phyloP scores from a whole-genome alignment of 208 protist species.

The Acanthamoeba healyi region DNA sequence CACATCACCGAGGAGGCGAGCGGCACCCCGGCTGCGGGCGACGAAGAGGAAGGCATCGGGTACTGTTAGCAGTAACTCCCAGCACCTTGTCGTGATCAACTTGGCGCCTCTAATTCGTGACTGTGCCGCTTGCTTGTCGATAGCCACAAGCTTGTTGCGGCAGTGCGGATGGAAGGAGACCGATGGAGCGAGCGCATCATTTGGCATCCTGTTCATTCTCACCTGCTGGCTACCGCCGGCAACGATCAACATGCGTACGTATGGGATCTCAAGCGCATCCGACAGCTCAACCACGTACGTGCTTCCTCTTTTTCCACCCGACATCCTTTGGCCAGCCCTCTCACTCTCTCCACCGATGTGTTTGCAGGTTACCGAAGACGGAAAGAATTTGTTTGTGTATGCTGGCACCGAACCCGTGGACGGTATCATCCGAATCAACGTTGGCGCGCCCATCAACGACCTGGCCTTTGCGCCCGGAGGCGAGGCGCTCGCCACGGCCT shows the following conservation, averaged over 20 bases:
- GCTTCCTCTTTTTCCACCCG: too few species aligned
- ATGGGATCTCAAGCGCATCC: conserved; percentile 53
- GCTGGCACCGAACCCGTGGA: neutral
- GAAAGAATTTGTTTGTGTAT: neutral
- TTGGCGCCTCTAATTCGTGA: too few species aligned
- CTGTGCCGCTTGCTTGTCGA: too few species aligned
- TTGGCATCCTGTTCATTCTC: conserved; percentile 10
- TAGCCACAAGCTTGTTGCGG: conserved; percentile 5
- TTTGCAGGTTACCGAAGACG: neutral
- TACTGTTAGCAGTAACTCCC: too few species aligned
- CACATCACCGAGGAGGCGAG: neutral
- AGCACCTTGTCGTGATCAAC: too few species aligned
- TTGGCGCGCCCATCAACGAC: conserved; percentile 50
- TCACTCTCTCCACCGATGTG: too few species aligned
- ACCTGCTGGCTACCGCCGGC: conserved; percentile 56
- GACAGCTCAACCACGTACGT: neutral
- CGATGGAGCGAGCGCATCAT: neutral
- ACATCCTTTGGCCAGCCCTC: too few species aligned
- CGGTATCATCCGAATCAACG: conserved; percentile 14
- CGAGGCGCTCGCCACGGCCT: conserved; percentile 19
- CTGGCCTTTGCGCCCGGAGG: conserved; percentile 30
- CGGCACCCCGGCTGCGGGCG: neutral
- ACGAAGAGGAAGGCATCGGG: neutral
- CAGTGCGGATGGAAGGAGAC: neutral
- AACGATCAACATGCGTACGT: conserved; percentile 15